Evolutionary conservation across 305 asterid species (phyloP).

Genomic region (Rubia peregrina): DNA sequence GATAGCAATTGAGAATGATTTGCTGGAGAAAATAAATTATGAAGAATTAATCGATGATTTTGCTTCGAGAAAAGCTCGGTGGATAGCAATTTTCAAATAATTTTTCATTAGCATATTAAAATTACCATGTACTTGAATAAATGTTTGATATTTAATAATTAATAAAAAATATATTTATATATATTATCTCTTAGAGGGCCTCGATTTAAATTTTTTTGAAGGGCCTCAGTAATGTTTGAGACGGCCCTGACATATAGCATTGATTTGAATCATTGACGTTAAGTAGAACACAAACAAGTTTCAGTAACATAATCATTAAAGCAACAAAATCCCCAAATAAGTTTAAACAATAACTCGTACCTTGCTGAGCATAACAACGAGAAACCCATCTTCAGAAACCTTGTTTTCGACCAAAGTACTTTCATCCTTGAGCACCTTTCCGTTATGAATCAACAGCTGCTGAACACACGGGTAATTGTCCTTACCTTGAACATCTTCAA

Average conservation of each 20-base stretch:
- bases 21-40: too few relatives aligned
- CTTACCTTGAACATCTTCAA: constrained; percentile 88
- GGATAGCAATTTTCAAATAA: too few relatives aligned
- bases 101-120: too few relatives aligned
- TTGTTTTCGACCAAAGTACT: constrained; percentile 73
- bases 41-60: too few relatives aligned
- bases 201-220: too few relatives aligned
- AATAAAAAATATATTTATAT: too few relatives aligned
- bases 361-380: constrained; percentile 97
- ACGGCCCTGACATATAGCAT: neutral
- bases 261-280: neutral
- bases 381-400: constrained; percentile 91
- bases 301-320: neutral
- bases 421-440: constrained; percentile 88
- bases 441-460: constrained; percentile 82
- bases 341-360: constrained; percentile 24
- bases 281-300: neutral
- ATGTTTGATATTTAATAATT: too few relatives aligned
- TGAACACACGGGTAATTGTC: constrained; percentile 91
- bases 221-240: too few relatives aligned
- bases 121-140: too few relatives aligned
- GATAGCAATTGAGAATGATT: too few relatives aligned
- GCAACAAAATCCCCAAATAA: neutral
- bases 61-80: too few relatives aligned
- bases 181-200: too few relatives aligned